These are phyloP conservation scores for Trifolium fragiferum DNA, from an alignment of 306 rosid genomes.

Conservation along the genomic window DNA sequence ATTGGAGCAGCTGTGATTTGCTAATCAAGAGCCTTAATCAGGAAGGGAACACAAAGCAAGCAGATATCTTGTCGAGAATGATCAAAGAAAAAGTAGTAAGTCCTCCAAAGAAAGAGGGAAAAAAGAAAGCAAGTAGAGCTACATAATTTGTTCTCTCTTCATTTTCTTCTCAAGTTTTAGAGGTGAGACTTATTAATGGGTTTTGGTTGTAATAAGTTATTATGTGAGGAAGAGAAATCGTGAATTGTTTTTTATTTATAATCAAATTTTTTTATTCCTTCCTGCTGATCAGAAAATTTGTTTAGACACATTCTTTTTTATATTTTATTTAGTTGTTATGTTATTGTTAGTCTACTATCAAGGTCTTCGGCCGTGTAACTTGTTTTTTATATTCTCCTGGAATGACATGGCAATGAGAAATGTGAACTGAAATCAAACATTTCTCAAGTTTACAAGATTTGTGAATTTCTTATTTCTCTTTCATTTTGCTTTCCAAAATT, in stretches of 20 bases:
- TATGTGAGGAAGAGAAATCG: constrained; percentile 27
- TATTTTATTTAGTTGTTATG: constrained; percentile 5
- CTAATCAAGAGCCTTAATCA: constrained; percentile 74
- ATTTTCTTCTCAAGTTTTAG: constrained; percentile 36
- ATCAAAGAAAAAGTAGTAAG: constrained; percentile 53
- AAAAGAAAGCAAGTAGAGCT: constrained; percentile 52
- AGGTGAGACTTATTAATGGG: constrained; percentile 42
- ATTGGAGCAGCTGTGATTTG: constrained; percentile 73
- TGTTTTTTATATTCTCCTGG: constrained; percentile 15
- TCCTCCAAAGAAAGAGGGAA: constrained; percentile 50
- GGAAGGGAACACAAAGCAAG: constrained; percentile 97
- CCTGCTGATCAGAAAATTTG: constrained; percentile 29
- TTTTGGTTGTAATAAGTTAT: constrained; percentile 47
- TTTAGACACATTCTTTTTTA: constrained; percentile 14
- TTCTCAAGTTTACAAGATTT: constrained; percentile 21
- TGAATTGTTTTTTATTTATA: constrained; percentile 31
- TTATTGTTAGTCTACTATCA: constrained; percentile 8
- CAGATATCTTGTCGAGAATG: constrained; percentile 85
- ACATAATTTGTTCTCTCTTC: constrained; percentile 46
- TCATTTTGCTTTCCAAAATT: not conserved
- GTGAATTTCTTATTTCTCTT: constrained; percentile 11
- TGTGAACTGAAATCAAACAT: constrained; percentile 28
- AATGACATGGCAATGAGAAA: constrained; percentile 28
- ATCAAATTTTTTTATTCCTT: constrained; percentile 36
- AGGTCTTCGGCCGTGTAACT: not conserved